These are phyloP conservation scores for Guillardia theta DNA, from an alignment of 78 protist species.

Conservation along the genomic window DNA sequence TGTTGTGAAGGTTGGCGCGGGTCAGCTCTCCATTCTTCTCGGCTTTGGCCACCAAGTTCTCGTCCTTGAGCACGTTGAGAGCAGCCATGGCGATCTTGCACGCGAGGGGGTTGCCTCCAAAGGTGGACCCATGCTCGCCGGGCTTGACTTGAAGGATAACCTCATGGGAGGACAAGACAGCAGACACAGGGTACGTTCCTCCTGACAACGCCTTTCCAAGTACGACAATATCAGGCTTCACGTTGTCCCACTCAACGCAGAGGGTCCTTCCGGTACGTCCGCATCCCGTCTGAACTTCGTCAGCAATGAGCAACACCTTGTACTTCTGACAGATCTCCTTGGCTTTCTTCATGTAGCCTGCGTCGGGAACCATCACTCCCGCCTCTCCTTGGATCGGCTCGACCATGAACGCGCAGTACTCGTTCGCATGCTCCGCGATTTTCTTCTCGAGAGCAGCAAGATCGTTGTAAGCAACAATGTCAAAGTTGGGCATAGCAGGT, in stretches of 20 bases:
- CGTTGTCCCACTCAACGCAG: slow-evolving; percentile 57
- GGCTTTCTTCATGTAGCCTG: slow-evolving; percentile 76
- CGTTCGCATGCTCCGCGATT: slow-evolving; percentile 58
- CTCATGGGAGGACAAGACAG: slow-evolving; percentile 76
- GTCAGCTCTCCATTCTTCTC: slow-evolving; percentile 44
- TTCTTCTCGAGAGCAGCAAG: slow-evolving; percentile 71
- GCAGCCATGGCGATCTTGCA: slow-evolving; percentile 92
- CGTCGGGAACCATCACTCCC: slow-evolving; percentile 92
- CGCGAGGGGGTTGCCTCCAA: slow-evolving; percentile 95
- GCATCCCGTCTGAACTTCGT: slow-evolving; percentile 88
- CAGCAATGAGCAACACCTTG: slow-evolving; percentile 91
- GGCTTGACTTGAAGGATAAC: slow-evolving; percentile 77
- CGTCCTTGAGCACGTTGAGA: slow-evolving; percentile 82
- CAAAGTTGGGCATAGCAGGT: slow-evolving; percentile 6
- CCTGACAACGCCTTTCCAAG: slow-evolving; percentile 91
- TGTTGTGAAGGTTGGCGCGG: background rate
- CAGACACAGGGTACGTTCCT: slow-evolving; percentile 88
- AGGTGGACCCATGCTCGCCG: slow-evolving; percentile 95
- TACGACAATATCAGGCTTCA: slow-evolving; percentile 85
- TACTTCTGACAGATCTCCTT: slow-evolving; percentile 82
- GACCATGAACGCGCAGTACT: slow-evolving; percentile 74
- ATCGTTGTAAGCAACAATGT: slow-evolving; percentile 70
- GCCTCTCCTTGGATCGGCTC: slow-evolving; percentile 96
- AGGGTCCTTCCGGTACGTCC: slow-evolving; percentile 82
- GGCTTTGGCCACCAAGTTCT: slow-evolving; percentile 79